Base-by-base conservation (phyloP, 2,329 filamentous ascomycete genomes). In the Xylaria sp. region DNA sequence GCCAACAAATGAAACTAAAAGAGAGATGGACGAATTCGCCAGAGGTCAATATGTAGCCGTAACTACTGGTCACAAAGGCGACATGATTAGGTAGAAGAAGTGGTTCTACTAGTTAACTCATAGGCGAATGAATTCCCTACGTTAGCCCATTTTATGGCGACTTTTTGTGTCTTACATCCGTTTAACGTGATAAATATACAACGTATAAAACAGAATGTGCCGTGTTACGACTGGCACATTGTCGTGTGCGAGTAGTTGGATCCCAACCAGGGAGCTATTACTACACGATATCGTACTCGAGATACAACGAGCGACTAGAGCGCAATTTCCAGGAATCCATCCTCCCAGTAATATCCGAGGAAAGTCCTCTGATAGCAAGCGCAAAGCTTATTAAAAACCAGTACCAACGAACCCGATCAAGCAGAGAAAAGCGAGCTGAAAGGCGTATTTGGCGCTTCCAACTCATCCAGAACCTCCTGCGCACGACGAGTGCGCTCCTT, bases 401-500 rank as follows among this genome's bases (percentile, higher is more conserved):
- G 13, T 40, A 40, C 13, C 13, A 48, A 36, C 3, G 23, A 48
- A 36, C 20, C 38, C 33, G 10, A 65, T 79, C 76, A 85, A 7
- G 80, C 83, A 74, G 78, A 79, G 73, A 86, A 83, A 31, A 82
- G 71, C 1, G 80, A 78, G 51, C 73, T 66, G 33, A 84, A 59
- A 2, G 79, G 78, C 4, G 75, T 66, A 17, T 71, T 70, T 0
- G 81, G 82, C 36, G 80, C 79, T 69, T 79, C 77, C 1, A 85
- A 68, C 42, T 86, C 83, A 51, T 88, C 85, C 58, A 89, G 71
- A 26, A 89, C 69, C 68, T 88, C 85, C 73, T 80, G 80, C 2
- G 85, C 86, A 71, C 87, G 80, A 67, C 82, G 81, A 63, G 80
- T 80, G 59, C 87, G 79, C 71, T 89, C 87, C 71, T 80, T 78